These are phyloP conservation scores for Solanum etuberosum DNA, from an alignment of 257 asterid species.

Conservation along the genomic window DNA sequence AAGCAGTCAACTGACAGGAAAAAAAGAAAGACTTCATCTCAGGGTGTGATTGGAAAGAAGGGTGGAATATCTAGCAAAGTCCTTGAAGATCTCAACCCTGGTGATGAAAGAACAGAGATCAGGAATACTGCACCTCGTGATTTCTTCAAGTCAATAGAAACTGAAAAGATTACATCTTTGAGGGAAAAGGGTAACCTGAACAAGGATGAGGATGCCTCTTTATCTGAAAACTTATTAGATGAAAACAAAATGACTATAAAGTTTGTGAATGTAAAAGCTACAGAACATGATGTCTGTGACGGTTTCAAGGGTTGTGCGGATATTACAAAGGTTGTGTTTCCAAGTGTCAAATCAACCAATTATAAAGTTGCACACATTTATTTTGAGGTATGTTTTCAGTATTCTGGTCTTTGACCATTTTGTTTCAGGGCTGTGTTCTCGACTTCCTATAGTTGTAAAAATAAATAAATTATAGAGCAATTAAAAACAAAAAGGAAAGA, in stretches of 20 bases:
- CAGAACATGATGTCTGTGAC: neutral
- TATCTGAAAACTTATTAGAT: constrained; percentile 5
- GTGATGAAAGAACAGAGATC: constrained; percentile 7
- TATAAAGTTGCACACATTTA: constrained; percentile 23
- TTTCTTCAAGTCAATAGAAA: constrained; percentile 2
- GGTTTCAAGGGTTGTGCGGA: constrained; percentile 23
- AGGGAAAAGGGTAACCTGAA: constrained; percentile 6
- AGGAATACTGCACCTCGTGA: neutral
- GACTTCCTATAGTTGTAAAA: neutral
- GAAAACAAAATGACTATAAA: constrained; percentile 28
- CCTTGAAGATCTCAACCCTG: constrained; percentile 4
- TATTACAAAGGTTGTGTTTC: constrained; percentile 24
- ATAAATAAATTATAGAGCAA: neutral
- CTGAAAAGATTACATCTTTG: constrained; percentile 2
- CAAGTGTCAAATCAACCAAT: constrained; percentile 1
- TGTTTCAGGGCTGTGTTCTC: neutral
- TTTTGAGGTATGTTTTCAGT: constrained; percentile 33
- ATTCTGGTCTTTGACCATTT: neutral
- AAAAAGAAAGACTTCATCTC: neutral
- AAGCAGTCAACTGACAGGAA: constrained; percentile 4
- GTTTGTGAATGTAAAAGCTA: constrained; percentile 6
- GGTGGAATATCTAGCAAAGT: neutral
- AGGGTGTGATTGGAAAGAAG: neutral
- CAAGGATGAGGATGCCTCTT: constrained; percentile 1
- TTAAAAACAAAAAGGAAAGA: neutral